phyloP scores from a whole-genome alignment of 208 protist genomes.

The Trypanosoma brucei region DNA sequence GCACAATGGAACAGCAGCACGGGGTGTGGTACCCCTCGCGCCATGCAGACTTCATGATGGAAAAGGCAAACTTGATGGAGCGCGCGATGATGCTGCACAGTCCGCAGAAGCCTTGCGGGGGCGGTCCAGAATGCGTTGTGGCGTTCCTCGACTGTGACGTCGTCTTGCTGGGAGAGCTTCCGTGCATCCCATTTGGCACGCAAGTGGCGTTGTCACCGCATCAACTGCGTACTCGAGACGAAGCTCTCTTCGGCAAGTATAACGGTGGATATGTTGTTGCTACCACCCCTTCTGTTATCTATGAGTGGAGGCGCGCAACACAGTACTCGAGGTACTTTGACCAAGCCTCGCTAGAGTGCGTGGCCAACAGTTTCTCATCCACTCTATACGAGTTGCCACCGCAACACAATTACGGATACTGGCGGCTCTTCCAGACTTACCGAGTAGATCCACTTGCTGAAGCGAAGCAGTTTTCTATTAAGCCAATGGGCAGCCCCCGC shows the following conservation, averaged over 20 bases:
- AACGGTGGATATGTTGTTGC: slow-evolving; percentile 72
- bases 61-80: slow-evolving; percentile 81
- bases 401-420: slow-evolving; percentile 85
- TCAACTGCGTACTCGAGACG: slow-evolving; percentile 37
- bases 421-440: slow-evolving; percentile 63
- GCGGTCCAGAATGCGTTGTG: slow-evolving; percentile 5
- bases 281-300: slow-evolving; percentile 30
- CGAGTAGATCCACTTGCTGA: slow-evolving; percentile 24
- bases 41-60: slow-evolving; percentile 86
- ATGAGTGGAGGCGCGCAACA: slow-evolving; percentile 58
- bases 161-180: slow-evolving; percentile 46
- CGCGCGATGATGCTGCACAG: slow-evolving; percentile 32
- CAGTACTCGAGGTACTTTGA: slow-evolving; percentile 69
- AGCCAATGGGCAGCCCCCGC: neutral
- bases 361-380: slow-evolving; percentile 30
- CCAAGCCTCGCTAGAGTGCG: slow-evolving; percentile 64
- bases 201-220: slow-evolving; percentile 65
- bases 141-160: slow-evolving; percentile 81
- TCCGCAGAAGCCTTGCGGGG: slow-evolving; percentile 1
- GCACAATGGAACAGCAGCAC: slow-evolving; percentile 53
- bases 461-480: slow-evolving; percentile 50
- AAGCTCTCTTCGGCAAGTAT: slow-evolving; percentile 61
- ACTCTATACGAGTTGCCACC: slow-evolving; percentile 41
- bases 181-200: slow-evolving; percentile 24
- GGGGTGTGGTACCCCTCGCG: slow-evolving; percentile 68